Evolutionary conservation across 441 rosid genomes (phyloP), one percentile per base, ranked within the genome.

Genomic region (Pelargonium myrrhifolium): DNA sequence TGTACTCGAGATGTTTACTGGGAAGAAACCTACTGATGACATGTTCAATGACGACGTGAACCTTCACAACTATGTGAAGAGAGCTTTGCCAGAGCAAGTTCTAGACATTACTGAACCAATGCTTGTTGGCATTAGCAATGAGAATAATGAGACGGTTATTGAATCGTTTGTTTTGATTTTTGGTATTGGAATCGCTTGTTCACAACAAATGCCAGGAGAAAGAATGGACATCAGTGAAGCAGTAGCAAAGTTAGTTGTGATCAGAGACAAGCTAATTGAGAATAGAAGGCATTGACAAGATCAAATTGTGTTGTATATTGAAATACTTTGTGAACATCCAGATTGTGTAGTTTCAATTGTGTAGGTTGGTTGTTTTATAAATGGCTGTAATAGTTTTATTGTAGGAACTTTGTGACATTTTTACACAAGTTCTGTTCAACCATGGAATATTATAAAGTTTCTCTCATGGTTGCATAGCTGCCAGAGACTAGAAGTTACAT

Each of bases 11-110:
- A 0, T 5, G 55, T 65, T 65, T 21, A 22, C 65, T 2, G 61
- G 74, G 1, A 71, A 65, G 58, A 28, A 70, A 14, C 66, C 42
- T 21, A 60, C 51, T 1, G 51, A 59, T 15, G 59, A 56, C 43
- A 61, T 43, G 37, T 65, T 65, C 43, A 55, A 45, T 14, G 69
- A 71, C 18, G 65, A 6, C 12, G 2, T 60, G 5, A 71, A 65
- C 65, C 64, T 65, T 18, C 69, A 11, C 0, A 53, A 28, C 28
- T 60, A 56, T 1, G 43, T 63, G 0, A 24, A 24, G 1, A 24
- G 2, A 24, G 28, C 28, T 24, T 24, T 24, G 28, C 28, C 28
- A 24, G 28, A 24, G 28, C 28, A 24, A 24, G 28, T 24, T 24
- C 28, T 2, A 24, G 28, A 24, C 28, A 24, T 24, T 24, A 24